Percentiles rank a stretch among this genome's conserved stretches.
These are phyloP conservation scores for Fonsecaea erecta DNA, from an alignment of 2,329 filamentous ascomycete genomes.

Conservation along the genomic window DNA sequence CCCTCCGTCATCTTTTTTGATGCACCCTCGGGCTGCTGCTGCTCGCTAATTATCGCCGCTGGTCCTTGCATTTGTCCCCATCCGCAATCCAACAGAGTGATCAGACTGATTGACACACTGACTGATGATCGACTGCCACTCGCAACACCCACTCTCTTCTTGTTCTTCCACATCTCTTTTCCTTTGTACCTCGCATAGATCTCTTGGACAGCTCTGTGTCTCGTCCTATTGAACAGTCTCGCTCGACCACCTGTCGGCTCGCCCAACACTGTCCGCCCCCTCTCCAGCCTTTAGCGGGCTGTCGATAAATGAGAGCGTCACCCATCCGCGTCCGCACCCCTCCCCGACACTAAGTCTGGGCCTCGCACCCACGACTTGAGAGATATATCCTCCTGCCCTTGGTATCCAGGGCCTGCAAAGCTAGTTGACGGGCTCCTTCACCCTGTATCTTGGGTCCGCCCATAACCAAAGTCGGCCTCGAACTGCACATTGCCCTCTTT, in stretches of 20 bases:
- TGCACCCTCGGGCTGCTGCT: conserved; percentile 3
- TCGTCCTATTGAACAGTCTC: background rate
- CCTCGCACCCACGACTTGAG: background rate
- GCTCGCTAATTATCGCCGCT: conserved; percentile 5
- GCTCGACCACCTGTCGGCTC: background rate
- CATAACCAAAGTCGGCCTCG: background rate
- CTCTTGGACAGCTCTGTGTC: conserved; percentile 1
- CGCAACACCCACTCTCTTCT: conserved; percentile 6
- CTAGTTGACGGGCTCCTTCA: background rate
- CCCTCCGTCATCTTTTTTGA: conserved; percentile 14
- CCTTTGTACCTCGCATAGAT: conserved; percentile 11
- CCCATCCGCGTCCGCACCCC: conserved; percentile 1
- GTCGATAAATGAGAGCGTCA: conserved; percentile 4
- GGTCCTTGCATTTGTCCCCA: conserved; percentile 10
- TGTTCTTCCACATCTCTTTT: conserved; percentile 5
- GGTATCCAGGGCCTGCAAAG: background rate
- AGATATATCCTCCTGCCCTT: conserved; percentile 2
- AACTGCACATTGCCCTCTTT: background rate
- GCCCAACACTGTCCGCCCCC: background rate
- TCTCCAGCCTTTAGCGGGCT: conserved; percentile 3
- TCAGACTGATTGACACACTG: conserved; percentile 5
- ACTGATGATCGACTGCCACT: conserved; percentile 20
- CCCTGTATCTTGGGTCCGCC: background rate
- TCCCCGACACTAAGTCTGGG: conserved; percentile 6
- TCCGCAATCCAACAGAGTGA: conserved; percentile 16